These are phyloP conservation scores for Amanita jacksonii DNA, from an alignment of 768 basidiomycete species.

Conservation along the genomic window DNA sequence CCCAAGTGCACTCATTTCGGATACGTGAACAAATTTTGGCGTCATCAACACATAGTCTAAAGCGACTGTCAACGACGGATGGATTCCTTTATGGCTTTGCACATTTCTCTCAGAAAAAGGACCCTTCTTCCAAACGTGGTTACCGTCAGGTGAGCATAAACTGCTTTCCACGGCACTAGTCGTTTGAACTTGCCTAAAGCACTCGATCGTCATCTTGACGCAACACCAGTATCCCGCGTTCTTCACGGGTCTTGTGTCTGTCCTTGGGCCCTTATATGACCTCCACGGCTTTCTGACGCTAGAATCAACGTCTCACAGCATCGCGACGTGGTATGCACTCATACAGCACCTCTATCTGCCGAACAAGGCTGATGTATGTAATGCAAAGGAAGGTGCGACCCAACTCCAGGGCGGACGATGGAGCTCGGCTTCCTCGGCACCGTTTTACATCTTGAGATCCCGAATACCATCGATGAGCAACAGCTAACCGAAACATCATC, in stretches of 20 bases:
- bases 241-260: constrained; percentile 56
- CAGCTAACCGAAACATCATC: constrained; percentile 52
- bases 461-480: constrained; percentile 57
- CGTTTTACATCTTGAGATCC: constrained; percentile 65
- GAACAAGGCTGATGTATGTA: constrained; percentile 17
- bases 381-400: constrained; percentile 67
- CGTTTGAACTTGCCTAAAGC: constrained; percentile 27
- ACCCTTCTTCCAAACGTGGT: constrained; percentile 60
- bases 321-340: constrained; percentile 68
- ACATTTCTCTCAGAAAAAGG: constrained; percentile 64
- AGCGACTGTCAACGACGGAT: constrained; percentile 36
- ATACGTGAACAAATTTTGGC: constrained; percentile 43
- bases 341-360: constrained; percentile 2
- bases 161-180: background rate
- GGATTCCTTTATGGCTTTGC: constrained; percentile 74
- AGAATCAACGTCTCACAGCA: constrained; percentile 80
- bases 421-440: constrained; percentile 83
- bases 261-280: constrained; percentile 69
- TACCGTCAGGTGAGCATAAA: constrained; percentile 57
- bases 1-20: constrained; percentile 79
- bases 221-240: constrained; percentile 76
- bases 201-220: constrained; percentile 74
- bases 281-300: constrained; percentile 71
- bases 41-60: constrained; percentile 12
- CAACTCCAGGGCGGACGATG: constrained; percentile 50